Evolutionary conservation across 345 rosid genomes (phyloP), one percentile per base, ranked within the genome.

Genomic region (Raphanus raphanistrum): DNA sequence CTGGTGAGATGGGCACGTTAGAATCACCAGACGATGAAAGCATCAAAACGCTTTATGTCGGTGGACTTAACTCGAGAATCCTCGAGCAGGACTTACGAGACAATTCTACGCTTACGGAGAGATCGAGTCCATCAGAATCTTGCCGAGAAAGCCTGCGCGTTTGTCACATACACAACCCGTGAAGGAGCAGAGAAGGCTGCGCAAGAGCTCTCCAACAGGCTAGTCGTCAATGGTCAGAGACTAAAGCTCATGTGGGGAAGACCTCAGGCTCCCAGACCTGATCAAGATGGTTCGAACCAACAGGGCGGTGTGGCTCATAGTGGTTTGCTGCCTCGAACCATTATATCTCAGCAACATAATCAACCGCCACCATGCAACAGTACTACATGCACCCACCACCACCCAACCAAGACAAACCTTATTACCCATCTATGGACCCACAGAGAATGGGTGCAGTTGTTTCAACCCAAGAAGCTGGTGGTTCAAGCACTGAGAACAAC

Each of bases 101-200:
- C 70, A 94, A 28, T 94, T 94, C 70, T 94, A 94, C 15, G 95
- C 95, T 11, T 95, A 88, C 65, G 98, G 98, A 3, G 97, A 94
- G 77, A 89, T 94, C 50, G 98, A 94, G 75, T 88, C 97, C 0
- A 79, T 94, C 17, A 88, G 90, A 81, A 88, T 94, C 88, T 89
- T 90, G 90, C 91, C 11, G 92, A 94, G 35, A 86, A 93, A 72
- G 93, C 98, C 29, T 91, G 93, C 65, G 98, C 98, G 1, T 94
- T 94, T 83, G 94, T 94, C 69, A 86, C 96, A n/a, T 92, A 94
- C 82, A 92, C 98, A 71, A 86, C 86, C 78, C 86, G 98, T 68
- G 98, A 94, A 85, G 98, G 95, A 35, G 98, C 98, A 63, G 98
- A 94, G 83, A 94, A 90, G 84, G 98, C 98, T 48, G 96, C 97